Evolutionary conservation across 345 rosid genomes (phyloP).

Genomic region (Dipteronia dyeriana): DNA sequence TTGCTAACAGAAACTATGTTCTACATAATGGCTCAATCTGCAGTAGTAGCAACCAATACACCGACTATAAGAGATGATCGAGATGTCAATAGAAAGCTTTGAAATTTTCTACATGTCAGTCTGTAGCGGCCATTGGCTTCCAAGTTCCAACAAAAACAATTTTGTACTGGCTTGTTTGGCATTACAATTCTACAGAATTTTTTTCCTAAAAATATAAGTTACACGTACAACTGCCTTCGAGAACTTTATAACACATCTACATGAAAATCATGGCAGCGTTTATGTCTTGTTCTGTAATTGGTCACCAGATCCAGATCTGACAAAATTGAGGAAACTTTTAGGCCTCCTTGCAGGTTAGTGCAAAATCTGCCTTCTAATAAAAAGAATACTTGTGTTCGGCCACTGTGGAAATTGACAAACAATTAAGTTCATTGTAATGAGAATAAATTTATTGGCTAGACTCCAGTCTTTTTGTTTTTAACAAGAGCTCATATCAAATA

Average conservation of each 20-base stretch:
- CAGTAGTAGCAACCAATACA: background rate
- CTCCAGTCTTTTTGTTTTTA: background rate
- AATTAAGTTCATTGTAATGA: background rate
- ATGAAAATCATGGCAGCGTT: background rate
- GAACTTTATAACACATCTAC: background rate
- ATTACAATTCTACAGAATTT: background rate
- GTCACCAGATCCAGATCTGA: background rate
- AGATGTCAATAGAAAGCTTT: background rate
- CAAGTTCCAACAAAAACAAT: background rate
- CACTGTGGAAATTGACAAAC: background rate
- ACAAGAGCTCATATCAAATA: background rate
- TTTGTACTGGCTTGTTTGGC: background rate
- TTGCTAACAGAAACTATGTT: slow-evolving; percentile 10
- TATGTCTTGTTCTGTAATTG: background rate
- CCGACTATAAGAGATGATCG: background rate
- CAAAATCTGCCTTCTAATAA: background rate
- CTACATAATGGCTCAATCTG: background rate
- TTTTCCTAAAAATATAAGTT: no score
- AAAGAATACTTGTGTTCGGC: background rate
- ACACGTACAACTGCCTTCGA: no score
- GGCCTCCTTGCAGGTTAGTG: background rate
- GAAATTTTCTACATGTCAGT: background rate
- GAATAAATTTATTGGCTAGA: background rate
- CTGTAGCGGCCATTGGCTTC: background rate
- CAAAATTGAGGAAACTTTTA: background rate